These are phyloP conservation scores for Boechera retrofracta DNA, from an alignment of 345 rosid species.

Conservation along the genomic window DNA sequence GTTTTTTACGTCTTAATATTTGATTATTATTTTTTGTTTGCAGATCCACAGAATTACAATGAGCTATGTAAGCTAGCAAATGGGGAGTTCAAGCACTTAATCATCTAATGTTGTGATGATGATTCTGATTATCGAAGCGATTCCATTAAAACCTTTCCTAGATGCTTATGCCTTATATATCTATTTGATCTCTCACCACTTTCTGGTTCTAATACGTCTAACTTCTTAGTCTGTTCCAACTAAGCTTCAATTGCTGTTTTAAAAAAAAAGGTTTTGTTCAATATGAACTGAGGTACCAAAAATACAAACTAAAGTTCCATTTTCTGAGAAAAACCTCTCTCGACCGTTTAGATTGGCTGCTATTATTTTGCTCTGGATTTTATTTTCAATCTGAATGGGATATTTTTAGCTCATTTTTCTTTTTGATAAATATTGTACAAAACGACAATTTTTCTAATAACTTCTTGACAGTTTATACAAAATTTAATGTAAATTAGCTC, in stretches of 20 bases:
- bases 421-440: background rate
- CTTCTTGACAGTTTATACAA: background rate
- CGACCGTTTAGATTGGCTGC: background rate
- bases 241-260: background rate
- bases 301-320: background rate
- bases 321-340: background rate
- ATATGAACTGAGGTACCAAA: background rate
- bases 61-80: conserved; percentile 88
- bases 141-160: background rate
- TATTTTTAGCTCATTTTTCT: too few relatives aligned
- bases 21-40: conserved; percentile 19
- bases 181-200: background rate
- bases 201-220: background rate
- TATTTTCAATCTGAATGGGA: background rate
- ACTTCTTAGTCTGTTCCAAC: background rate
- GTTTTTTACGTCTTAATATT: background rate
- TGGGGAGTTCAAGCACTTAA: conserved; percentile 72
- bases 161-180: conserved; percentile 56
- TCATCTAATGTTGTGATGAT: conserved; percentile 51
- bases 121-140: background rate
- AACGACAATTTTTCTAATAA: background rate
- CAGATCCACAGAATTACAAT: conserved; percentile 68
- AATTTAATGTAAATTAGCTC: background rate
- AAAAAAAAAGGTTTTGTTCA: background rate
- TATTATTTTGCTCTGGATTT: background rate